Conservation (phyloP, 2,329 filamentous ascomycete species). For the Penicillium sp. region DNA sequence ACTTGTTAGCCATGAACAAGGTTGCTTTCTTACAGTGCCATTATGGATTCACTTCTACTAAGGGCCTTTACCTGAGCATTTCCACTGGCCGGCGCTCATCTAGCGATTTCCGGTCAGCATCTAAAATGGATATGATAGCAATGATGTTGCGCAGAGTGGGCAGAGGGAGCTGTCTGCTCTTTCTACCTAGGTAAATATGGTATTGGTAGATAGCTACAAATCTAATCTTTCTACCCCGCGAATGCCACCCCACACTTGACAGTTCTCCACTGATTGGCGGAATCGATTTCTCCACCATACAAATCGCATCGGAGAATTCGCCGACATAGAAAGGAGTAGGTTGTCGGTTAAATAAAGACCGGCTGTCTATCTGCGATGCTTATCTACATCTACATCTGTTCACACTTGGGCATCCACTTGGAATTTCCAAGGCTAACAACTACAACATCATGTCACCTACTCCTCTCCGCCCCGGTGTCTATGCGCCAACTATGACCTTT, state of each 20-base stretch:
- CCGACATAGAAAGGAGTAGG: slow-evolving; percentile 16
- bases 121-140: slow-evolving; percentile 83
- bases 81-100: slow-evolving; percentile 75
- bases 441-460: slow-evolving; percentile 38
- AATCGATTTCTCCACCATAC: slow-evolving; percentile 18
- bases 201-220: background rate
- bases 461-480: slow-evolving; percentile 75
- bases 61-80: slow-evolving; percentile 57
- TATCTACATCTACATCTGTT: background rate
- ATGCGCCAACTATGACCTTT: slow-evolving; percentile 86
- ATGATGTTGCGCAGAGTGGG: slow-evolving; percentile 86
- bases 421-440: background rate
- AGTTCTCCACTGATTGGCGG: slow-evolving; percentile 16
- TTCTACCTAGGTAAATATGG: background rate
- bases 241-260: slow-evolving; percentile 16
- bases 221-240: background rate
- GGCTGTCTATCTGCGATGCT: slow-evolving; percentile 1
- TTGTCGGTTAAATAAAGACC: slow-evolving; percentile 4
- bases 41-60: background rate
- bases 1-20: no score
- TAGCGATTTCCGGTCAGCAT: slow-evolving; percentile 77
- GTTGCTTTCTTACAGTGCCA: no score
- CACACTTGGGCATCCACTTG: background rate
- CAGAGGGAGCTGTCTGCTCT: slow-evolving; percentile 52
- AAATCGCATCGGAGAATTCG: slow-evolving; percentile 15